Evolutionary conservation across 768 basidiomycete species (phyloP).

Genomic region (Naganishia randhawae): DNA sequence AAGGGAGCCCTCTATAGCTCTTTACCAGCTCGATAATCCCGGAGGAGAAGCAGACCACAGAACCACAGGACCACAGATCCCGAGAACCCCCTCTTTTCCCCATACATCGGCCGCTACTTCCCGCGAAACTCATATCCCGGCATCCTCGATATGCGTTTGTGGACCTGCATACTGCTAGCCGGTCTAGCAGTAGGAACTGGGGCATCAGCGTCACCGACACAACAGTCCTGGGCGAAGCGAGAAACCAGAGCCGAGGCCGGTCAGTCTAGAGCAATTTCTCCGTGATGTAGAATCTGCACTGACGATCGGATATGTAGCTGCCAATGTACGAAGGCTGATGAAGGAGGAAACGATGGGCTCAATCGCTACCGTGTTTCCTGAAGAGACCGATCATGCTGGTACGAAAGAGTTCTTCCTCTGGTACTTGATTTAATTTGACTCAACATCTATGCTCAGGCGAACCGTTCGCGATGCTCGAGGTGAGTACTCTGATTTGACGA

Average conservation of each 20-base stretch:
- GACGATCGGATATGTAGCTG: slow-evolving; percentile 21
- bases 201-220: neutral
- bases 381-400: slow-evolving; percentile 34
- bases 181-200: neutral
- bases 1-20: no score
- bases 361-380: slow-evolving; percentile 44
- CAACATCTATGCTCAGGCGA: slow-evolving; percentile 29
- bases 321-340: slow-evolving; percentile 34
- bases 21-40: no score
- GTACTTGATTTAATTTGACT: neutral
- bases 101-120: neutral
- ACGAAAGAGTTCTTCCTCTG: neutral
- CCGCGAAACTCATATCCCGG: neutral
- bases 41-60: no score
- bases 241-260: slow-evolving; percentile 12
- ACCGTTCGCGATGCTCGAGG: slow-evolving; percentile 48
- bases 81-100: no score
- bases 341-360: slow-evolving; percentile 38
- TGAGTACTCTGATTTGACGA: slow-evolving; percentile 20
- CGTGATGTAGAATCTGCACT: neutral
- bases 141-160: neutral
- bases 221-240: slow-evolving; percentile 3
- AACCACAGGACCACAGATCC: no score
- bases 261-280: neutral
- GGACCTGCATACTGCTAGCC: neutral